Evolutionary conservation across 2,329 filamentous ascomycete genomes (phyloP), one percentile per base, ranked within the genome.

Genomic region (Dactylellina drechsleri): DNA sequence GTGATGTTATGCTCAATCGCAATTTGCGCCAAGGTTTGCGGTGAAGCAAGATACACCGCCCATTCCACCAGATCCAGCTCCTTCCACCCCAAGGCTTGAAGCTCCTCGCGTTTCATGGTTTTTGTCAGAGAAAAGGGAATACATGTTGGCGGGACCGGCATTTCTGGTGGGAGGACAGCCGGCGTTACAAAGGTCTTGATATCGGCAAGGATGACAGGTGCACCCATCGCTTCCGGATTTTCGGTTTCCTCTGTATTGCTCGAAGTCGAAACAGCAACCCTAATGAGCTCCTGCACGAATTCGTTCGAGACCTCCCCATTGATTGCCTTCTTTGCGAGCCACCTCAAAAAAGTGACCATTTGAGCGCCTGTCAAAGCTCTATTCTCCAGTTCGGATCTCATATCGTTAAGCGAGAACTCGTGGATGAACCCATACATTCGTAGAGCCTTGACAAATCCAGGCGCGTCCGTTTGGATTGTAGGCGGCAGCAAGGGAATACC

Each of bases 401-500:
- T 92, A 80, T 99, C 95, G 3, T 89, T 87, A 28, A 95, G 89
- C 0, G 92, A 97, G 68, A 98, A 91, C 77, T 93, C 90, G 0
- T 89, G 91, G n/a, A 99, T 87, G 66, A 98, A 85, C 0, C 92
- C 93, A 80, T 93, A 95, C 41, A 93, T 91, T 67, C 90, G 89
- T 53, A 99, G 83, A 78, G 92, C 93, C 71, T 86, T 86, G 70
- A 98, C 88, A 78, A 99, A 96, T 0, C 86, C 86, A n/a, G 86
- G 84, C 4, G 87, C 85, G 60, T 85, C 87, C 8, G 89, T 85
- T 71, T 90, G 88, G 78, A 98, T 85, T 73, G 90, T 89, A 52
- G 92, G 88, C 0, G 94, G 91, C 2, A 98, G 85, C 45, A 96
- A 89, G 0, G 95, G 93, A 76, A 99, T 95, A 40, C 91, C 91